Conservation (phyloP, 805 yeast species). For the Wickerhamiella shivajii region DNA sequence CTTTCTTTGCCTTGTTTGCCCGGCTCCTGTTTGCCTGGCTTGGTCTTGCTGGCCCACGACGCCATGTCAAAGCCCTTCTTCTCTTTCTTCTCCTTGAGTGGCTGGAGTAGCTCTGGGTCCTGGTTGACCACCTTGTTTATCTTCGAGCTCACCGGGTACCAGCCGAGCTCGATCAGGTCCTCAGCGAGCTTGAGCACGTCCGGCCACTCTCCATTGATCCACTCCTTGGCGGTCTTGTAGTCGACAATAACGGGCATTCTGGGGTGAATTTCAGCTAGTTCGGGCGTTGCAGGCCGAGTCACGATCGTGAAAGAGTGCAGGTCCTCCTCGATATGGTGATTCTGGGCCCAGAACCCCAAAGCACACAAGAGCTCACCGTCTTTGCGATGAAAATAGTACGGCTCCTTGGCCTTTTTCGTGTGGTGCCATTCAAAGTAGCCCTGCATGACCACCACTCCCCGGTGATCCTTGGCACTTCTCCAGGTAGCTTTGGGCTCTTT, state of each 20-base stretch:
- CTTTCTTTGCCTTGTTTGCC: neutral
- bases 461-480: slow-evolving; percentile 33
- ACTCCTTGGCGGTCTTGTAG: slow-evolving; percentile 36
- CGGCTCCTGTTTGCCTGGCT: no score
- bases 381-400: slow-evolving; percentile 48
- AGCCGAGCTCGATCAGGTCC: slow-evolving; percentile 30
- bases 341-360: slow-evolving; percentile 40
- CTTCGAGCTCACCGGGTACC: slow-evolving; percentile 41
- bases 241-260: slow-evolving; percentile 64
- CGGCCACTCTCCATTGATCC: slow-evolving; percentile 49
- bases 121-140: slow-evolving; percentile 51
- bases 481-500: slow-evolving; percentile 37
- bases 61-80: neutral
- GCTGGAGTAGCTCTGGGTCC: slow-evolving; percentile 28
- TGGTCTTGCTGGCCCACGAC: neutral
- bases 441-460: slow-evolving; percentile 66
- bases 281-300: slow-evolving; percentile 55
- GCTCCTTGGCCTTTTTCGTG: slow-evolving; percentile 33
- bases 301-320: slow-evolving; percentile 49
- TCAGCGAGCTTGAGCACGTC: slow-evolving; percentile 31
- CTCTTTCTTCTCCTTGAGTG: slow-evolving; percentile 15
- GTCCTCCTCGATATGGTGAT: slow-evolving; percentile 14
- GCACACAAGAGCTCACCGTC: slow-evolving; percentile 42
- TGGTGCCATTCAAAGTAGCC: slow-evolving; percentile 80
- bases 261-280: slow-evolving; percentile 52